A percentile compares a stretch with the other conserved stretches of the same genome.
These are phyloP conservation scores for Pseudogymnoascus sp. DNA, from an alignment of 2,329 filamentous ascomycete species.

Conservation along the genomic window DNA sequence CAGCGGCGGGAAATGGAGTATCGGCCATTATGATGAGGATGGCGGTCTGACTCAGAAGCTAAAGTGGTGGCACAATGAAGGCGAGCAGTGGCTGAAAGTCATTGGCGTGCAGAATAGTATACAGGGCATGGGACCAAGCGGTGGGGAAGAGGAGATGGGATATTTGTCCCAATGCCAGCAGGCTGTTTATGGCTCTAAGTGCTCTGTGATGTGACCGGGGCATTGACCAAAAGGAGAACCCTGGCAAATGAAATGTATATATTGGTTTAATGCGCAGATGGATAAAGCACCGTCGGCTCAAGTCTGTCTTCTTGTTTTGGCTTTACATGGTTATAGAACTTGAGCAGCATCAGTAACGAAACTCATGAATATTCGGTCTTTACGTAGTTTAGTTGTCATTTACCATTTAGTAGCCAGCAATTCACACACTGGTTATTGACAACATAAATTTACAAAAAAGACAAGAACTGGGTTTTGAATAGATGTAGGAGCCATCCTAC, in stretches of 20 bases:
- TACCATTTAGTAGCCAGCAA: background rate
- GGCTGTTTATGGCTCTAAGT: conserved; percentile 28
- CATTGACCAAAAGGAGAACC: background rate
- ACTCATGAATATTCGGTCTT: background rate
- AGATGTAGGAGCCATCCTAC: background rate
- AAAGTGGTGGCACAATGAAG: conserved; percentile 87
- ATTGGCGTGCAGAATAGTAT: conserved; percentile 58
- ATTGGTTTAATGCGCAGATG: background rate
- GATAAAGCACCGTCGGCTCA: background rate
- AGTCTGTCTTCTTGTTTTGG: background rate
- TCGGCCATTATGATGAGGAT: conserved; percentile 63
- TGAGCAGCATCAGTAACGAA: background rate
- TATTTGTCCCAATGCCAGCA: conserved; percentile 64
- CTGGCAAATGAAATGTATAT: background rate
- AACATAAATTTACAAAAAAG: background rate
- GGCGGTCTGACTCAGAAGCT: conserved; percentile 65
- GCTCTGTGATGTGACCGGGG: conserved; percentile 37
- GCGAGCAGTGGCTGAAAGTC: conserved; percentile 71
- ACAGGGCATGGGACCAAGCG: conserved; percentile 31
- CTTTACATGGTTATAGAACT: background rate
- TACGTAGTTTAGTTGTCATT: background rate
- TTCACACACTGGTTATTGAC: background rate
- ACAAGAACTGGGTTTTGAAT: background rate
- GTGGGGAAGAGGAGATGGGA: conserved; percentile 61
- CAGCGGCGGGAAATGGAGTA: conserved; percentile 82